Percentiles rank a stretch among this genome's conserved stretches.
Conservation (phyloP, 106 monocot genomes). For the Allium fistulosum region DNA sequence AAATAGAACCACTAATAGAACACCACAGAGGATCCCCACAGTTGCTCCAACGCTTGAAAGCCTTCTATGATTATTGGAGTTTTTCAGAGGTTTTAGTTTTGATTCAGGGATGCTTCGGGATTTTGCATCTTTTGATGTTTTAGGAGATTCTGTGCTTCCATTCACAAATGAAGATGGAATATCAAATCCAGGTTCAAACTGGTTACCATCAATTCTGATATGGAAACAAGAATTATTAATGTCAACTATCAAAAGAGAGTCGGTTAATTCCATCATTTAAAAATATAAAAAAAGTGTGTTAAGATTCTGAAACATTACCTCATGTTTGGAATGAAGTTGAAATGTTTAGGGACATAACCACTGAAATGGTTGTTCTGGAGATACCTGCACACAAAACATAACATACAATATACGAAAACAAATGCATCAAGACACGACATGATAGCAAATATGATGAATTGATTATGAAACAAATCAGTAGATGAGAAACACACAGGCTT, state of each 20-base stretch:
- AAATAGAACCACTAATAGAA: constrained; percentile 14
- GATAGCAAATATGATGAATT: no score
- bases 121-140: constrained; percentile 17
- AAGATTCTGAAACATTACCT: constrained; percentile 26
- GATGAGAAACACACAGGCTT: constrained; percentile 39
- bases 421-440: neutral
- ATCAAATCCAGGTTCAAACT: constrained; percentile 27
- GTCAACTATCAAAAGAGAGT: no score
- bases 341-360: constrained; percentile 52
- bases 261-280: no score
- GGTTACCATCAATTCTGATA: constrained; percentile 53
- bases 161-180: constrained; percentile 2
- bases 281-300: neutral
- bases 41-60: constrained; percentile 1
- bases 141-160: constrained; percentile 11
- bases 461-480: neutral
- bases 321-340: constrained; percentile 33
- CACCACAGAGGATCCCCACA: constrained; percentile 8
- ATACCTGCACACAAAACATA: constrained; percentile 21
- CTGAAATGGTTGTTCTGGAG: constrained; percentile 79
- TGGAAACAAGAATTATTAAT: neutral
- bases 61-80: constrained; percentile 2
- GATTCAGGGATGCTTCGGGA: constrained; percentile 13
- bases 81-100: neutral
- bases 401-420: neutral